Evolutionary conservation across 306 rosid genomes (phyloP), one percentile per base, ranked within the genome.

Genomic region (Pterocarpus macrocarpus): DNA sequence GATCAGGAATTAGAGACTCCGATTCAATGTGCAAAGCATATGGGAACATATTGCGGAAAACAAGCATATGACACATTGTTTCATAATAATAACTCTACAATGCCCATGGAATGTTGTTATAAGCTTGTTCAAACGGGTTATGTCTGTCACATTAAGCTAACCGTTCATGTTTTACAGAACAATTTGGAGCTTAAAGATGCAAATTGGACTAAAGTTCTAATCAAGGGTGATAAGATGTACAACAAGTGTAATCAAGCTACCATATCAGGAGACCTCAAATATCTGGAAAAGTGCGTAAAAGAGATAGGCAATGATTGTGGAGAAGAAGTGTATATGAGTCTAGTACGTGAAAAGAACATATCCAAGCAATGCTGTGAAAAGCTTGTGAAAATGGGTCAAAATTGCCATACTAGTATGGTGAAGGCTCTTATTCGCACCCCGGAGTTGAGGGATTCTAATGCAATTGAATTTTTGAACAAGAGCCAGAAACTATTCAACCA

Each of bases 41-140:
- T 68, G 0, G 87, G 78, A 32, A 8, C 28, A 32, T 0, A 15
- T 0, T 79, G 81, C 41, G 84, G 73, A 8, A 11, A 11, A 0
- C 52, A 72, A 72, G 36, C 66, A 3, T 9, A 8, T n/a, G 35
- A 28, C 5, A 13, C 45, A 22, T 2, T 84, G 4, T 16, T 36
- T 8, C 16, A 5, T 9, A 0, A 28, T 6, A 12, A 15, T 4
- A 57, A 47, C 1, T 7, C 30, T 2, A 7, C 0, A 3, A 8
- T 71, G 34, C 4, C 75, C 6, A 4, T 0, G 4, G 34, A 22
- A 2, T 80, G 82, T 62, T 84, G 87, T 15, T 75, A 84, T 16
- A 84, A 84, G 39, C 15, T 84, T 10, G 2, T 68, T 34, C 84
- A 80, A 75, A 63, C 43, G 0, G 84, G 81, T 10, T 57, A 84